phyloP scores from a whole-genome alignment of 1,139 yeast species.

The Yamadazyma triangularis region DNA sequence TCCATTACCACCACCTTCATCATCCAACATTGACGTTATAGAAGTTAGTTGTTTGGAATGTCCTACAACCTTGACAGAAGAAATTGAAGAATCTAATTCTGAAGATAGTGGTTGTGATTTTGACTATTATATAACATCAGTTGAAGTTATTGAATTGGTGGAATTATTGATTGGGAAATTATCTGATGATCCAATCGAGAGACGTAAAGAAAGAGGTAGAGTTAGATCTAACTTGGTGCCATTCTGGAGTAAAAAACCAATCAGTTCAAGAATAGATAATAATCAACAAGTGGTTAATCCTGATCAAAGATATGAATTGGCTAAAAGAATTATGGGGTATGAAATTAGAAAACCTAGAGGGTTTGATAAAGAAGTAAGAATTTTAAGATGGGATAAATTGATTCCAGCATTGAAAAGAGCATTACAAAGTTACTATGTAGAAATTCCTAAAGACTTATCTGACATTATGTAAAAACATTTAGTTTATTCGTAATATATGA shows the following conservation, averaged over 20 bases:
- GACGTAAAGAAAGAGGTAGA: slow-evolving; percentile 58
- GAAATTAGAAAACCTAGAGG: slow-evolving; percentile 62
- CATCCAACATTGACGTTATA: slow-evolving; percentile 41
- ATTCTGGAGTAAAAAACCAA: slow-evolving; percentile 62
- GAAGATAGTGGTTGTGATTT: slow-evolving; percentile 18
- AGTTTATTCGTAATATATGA: too few relatives aligned
- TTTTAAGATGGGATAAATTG: slow-evolving; percentile 56
- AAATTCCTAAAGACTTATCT: slow-evolving; percentile 32
- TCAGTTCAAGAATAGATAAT: slow-evolving; percentile 45
- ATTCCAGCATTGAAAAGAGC: slow-evolving; percentile 60
- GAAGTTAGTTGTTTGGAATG: slow-evolving; percentile 60
- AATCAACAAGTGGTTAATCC: slow-evolving; percentile 17
- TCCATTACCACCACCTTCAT: slow-evolving; percentile 28
- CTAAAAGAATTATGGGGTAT: slow-evolving; percentile 63
- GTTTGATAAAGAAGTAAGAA: slow-evolving; percentile 62
- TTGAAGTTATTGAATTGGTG: slow-evolving; percentile 61
- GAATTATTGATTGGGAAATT: slow-evolving; percentile 54
- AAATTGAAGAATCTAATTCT: slow-evolving; percentile 15
- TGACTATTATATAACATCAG: slow-evolving; percentile 57
- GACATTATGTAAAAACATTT: too few relatives aligned
- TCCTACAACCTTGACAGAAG: slow-evolving; percentile 11
- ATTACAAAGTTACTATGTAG: slow-evolving; percentile 59
- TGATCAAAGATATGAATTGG: slow-evolving; percentile 51
- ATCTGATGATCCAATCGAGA: slow-evolving; percentile 41
- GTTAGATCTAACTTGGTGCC: slow-evolving; percentile 62